A percentile compares a stretch with the other conserved stretches of the same genome.
phyloP scores from a whole-genome alignment of 805 yeast species.

The Zygosaccharomyces siamensis region DNA sequence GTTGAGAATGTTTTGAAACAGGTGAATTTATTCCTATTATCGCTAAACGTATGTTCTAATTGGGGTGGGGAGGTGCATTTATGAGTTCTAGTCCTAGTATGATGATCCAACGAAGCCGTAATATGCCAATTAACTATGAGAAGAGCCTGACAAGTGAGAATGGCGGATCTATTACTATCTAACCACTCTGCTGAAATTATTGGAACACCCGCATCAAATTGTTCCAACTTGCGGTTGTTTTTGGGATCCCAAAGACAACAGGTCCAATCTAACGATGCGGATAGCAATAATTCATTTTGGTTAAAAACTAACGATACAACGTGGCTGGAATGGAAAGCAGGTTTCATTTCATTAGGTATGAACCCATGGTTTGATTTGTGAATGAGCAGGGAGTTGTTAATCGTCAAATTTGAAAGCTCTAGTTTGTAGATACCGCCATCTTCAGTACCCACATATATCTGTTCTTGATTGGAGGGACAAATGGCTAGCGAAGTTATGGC shows the following conservation, averaged over 20 bases:
- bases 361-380: constrained; percentile 22
- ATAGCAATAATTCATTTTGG: constrained; percentile 17
- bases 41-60: constrained; percentile 6
- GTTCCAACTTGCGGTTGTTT: constrained; percentile 11
- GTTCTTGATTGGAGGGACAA: constrained; percentile 21
- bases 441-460: constrained; percentile 24
- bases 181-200: constrained; percentile 21
- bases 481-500: constrained; percentile 17
- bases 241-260: constrained; percentile 25
- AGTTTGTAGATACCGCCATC: constrained; percentile 31
- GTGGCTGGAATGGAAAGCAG: constrained; percentile 22
- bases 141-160: constrained; percentile 16
- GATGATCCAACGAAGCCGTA: constrained; percentile 3
- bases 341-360: constrained; percentile 14
- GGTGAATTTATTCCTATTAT: constrained; percentile 9
- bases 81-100: constrained; percentile 5
- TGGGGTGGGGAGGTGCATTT: constrained; percentile 6
- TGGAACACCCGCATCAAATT: constrained; percentile 19
- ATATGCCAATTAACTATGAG: constrained; percentile 11
- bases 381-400: constrained; percentile 7
- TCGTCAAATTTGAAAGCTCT: constrained; percentile 6
- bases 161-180: constrained; percentile 7
- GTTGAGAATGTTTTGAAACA: constrained; percentile 13
- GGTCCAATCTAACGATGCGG: constrained; percentile 28
- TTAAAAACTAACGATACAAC: constrained; percentile 18